Evolutionary conservation across 1,284 basidiomycete species (phyloP).

Genomic region (Moesziomyces antarcticus): DNA sequence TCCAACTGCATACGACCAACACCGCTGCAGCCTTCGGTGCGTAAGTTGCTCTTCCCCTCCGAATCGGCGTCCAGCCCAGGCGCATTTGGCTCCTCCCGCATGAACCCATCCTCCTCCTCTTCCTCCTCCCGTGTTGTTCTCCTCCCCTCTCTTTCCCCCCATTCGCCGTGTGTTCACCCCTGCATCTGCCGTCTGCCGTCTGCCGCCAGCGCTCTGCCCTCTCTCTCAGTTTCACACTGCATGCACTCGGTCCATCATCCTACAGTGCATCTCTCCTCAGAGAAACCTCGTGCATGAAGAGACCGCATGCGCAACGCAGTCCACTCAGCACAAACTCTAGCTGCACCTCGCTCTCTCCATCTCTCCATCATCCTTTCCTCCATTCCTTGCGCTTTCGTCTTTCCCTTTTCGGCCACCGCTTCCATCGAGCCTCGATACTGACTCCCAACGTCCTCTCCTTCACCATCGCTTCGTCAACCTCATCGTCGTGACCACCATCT

Average conservation of each 20-base stretch:
- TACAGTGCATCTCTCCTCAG: no score
- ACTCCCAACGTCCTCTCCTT: background rate
- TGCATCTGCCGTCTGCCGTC: background rate
- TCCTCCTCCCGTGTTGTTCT: slow-evolving; percentile 20
- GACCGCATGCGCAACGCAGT: no score
- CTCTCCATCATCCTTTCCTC: slow-evolving; percentile 4
- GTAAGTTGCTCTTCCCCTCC: slow-evolving; percentile 16
- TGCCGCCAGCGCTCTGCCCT: no score
- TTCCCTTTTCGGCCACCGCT: slow-evolving; percentile 5
- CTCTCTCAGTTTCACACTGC: no score
- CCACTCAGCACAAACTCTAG: no score
- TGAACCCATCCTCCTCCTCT: slow-evolving; percentile 6
- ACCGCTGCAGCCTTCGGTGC: slow-evolving; percentile 39
- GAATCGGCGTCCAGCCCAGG: no score
- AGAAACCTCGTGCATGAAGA: no score
- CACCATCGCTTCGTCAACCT: background rate
- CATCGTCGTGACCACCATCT: slow-evolving; percentile 8
- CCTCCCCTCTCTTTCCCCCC: slow-evolving; percentile 8
- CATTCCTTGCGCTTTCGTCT: slow-evolving; percentile 14
- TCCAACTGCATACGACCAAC: no score
- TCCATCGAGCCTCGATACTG: slow-evolving; percentile 1
- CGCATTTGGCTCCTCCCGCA: slow-evolving; percentile 1
- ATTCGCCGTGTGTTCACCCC: slow-evolving; percentile 3
- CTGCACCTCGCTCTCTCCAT: no score
- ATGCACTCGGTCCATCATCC: no score